Base-by-base conservation (phyloP, 2,329 filamentous ascomycete genomes). In the Rutstroemia sp. region DNA sequence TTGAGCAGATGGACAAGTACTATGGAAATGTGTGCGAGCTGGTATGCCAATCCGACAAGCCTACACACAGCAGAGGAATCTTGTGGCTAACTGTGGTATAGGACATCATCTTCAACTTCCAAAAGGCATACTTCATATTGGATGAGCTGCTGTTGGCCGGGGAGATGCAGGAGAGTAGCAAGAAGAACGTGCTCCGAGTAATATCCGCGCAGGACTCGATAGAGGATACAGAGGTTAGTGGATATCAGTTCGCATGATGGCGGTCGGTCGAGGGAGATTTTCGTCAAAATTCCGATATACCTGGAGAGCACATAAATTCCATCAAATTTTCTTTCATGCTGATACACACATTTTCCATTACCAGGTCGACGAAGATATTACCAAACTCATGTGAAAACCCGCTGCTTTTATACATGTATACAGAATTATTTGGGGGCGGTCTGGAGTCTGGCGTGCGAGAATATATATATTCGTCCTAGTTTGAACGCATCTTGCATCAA, bases 1-100 rank as follows among this genome's bases (percentile, higher is more conserved):
- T 99, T 70, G 94, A 99, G 75, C 94, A 99, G 76, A 99, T 99
- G 94, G 94, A 99, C 80, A 99, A 99, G 74, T 99, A 99, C 78
- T 99, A 97, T 73, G 94, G 94, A 73, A 99, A 99, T 73, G 94
- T 99, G 58, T 99, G 94, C 84, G 94, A 99, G 77, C 83, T 99
- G 63, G 55, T 56, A 57, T 39, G 30, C 58, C 19, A 44, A 23
- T 12, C 12, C 19, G 30, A 42, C 12, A 14, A 37, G 21, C 21
- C 30, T 14, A 19, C 1, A n/a, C 14, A 37, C 42, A 2, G 12
- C 21, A 46, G 19, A 46, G 12, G 42, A 21, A 46, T 14, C 8
- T 6, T 23, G 21, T 14, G 21, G 21, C 42, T 46, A 14, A 21
- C 12, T 10, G 17, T n/a, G 7, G 30, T n/a, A 17, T 23, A 56